phyloP scores from a whole-genome alignment of 2,329 filamentous ascomycete species.

The Hymenotorrendiella dingleyae region DNA sequence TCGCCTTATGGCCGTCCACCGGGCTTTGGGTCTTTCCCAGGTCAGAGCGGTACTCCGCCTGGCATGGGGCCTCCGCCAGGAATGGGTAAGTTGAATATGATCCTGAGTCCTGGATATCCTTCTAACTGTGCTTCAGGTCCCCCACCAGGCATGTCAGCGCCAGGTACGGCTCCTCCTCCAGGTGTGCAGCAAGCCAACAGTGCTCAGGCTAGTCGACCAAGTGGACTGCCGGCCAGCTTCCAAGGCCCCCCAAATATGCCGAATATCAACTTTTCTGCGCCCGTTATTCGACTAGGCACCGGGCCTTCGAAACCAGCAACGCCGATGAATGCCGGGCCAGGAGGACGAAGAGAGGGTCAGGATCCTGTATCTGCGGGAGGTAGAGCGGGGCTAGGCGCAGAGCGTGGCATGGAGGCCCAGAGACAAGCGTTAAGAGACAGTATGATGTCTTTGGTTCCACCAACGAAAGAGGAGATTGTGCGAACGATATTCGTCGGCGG shows the following conservation, averaged over 20 bases:
- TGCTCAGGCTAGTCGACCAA: slow-evolving; percentile 73
- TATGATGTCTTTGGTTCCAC: slow-evolving; percentile 69
- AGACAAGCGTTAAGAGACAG: slow-evolving; percentile 61
- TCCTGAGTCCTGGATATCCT: slow-evolving; percentile 4
- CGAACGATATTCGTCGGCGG: slow-evolving; percentile 86
- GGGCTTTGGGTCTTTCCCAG: slow-evolving; percentile 65
- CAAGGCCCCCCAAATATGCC: slow-evolving; percentile 87
- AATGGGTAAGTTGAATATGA: slow-evolving; percentile 56
- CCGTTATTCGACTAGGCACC: slow-evolving; percentile 88
- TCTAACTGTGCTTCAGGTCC: slow-evolving; percentile 45
- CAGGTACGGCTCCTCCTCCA: slow-evolving; percentile 72
- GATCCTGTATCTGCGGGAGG: slow-evolving; percentile 33
- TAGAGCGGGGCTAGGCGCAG: slow-evolving; percentile 32
- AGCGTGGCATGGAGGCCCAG: slow-evolving; percentile 56
- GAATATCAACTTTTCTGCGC: slow-evolving; percentile 97
- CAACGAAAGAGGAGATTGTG: slow-evolving; percentile 83
- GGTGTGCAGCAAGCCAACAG: slow-evolving; percentile 71
- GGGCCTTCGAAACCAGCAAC: slow-evolving; percentile 57
- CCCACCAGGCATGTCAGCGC: slow-evolving; percentile 76
- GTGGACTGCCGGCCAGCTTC: slow-evolving; percentile 74
- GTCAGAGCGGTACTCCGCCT: slow-evolving; percentile 48
- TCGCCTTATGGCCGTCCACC: slow-evolving; percentile 65
- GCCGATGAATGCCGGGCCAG: slow-evolving; percentile 32
- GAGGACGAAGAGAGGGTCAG: slow-evolving; percentile 41
- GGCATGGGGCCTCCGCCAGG: slow-evolving; percentile 75